Conservation (phyloP, 352 stramenopile genomes). For the Phytophthora pseudosyringae region DNA sequence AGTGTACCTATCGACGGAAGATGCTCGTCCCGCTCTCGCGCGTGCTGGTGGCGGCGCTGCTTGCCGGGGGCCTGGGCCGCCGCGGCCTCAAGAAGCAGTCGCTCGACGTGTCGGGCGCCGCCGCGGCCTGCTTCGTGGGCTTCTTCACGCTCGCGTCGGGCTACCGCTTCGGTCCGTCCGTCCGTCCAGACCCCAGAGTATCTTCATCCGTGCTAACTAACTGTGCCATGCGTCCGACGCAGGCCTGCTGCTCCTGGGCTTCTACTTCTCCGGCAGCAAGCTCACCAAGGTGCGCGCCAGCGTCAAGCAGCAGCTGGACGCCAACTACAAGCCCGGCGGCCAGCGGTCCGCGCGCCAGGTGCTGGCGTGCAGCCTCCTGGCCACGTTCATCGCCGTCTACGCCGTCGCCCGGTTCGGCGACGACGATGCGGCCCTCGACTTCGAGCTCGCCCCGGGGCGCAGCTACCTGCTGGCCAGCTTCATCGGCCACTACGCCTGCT, state of each 20-base stretch:
- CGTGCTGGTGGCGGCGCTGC: conserved; percentile 47
- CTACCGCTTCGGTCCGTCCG: conserved; percentile 67
- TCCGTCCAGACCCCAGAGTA: neutral
- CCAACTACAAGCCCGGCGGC: conserved; percentile 81
- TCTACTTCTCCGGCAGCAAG: conserved; percentile 89
- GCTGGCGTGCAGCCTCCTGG: conserved; percentile 79
- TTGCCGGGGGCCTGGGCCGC: conserved; percentile 46
- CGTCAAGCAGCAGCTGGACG: conserved; percentile 69
- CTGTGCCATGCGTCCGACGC: neutral
- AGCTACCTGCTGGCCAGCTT: conserved; percentile 77
- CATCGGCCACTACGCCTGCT: conserved; percentile 94
- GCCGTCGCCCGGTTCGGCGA: conserved; percentile 49
- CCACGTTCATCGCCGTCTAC: conserved; percentile 70
- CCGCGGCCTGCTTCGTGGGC: conserved; percentile 70
- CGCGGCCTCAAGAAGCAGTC: conserved; percentile 77
- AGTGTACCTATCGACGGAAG: neutral
- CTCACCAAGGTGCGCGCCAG: conserved; percentile 77
- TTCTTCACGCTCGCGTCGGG: conserved; percentile 66
- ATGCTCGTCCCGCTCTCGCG: conserved; percentile 36
- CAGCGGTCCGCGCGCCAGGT: conserved; percentile 79
- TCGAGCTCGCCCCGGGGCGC: conserved; percentile 30
- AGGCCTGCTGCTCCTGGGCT: conserved; percentile 81
- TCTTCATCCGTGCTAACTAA: neutral
- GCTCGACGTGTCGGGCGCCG: conserved; percentile 60
- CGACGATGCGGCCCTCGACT: conserved; percentile 47